phyloP scores from a whole-genome alignment of 106 monocot species.

The Dendrobium huoshanense region DNA sequence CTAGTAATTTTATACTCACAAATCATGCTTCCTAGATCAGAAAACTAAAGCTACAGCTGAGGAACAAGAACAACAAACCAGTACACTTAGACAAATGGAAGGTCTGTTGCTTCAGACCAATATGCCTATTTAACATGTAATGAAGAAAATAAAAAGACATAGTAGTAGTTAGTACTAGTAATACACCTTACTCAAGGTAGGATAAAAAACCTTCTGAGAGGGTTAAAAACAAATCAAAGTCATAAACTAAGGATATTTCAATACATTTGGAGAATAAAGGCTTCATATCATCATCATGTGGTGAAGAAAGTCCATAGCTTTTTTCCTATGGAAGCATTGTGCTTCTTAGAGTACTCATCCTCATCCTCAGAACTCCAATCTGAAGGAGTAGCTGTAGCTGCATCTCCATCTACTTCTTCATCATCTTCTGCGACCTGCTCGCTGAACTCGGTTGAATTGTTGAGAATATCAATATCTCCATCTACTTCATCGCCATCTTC shows the following conservation, averaged over 20 bases:
- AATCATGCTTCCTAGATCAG: neutral
- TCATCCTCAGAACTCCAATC: slow-evolving; percentile 5
- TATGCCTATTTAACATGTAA: neutral
- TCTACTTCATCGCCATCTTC: slow-evolving; percentile 10
- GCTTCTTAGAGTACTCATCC: slow-evolving; percentile 22
- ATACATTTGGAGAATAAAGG: neutral
- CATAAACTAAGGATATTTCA: neutral
- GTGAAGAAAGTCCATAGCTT: slow-evolving; percentile 70
- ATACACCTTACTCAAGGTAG: neutral
- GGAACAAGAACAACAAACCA: neutral
- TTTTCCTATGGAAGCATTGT: slow-evolving; percentile 46
- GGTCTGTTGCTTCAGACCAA: neutral
- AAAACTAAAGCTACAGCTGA: neutral
- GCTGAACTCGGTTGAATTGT: neutral
- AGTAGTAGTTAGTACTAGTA: neutral
- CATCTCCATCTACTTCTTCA: slow-evolving; percentile 9
- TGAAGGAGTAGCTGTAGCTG: slow-evolving; percentile 11
- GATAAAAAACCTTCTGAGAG: neutral
- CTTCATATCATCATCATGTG: slow-evolving; percentile 16
- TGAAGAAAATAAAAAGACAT: neutral
- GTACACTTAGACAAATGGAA: neutral
- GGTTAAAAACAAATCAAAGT: neutral
- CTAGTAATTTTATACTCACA: neutral
- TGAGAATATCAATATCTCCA: neutral
- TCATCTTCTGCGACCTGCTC: neutral